Evolutionary conservation across 106 monocot species (phyloP), one percentile per base, ranked within the genome.

Genomic region (Dactylorhiza incarnata): DNA sequence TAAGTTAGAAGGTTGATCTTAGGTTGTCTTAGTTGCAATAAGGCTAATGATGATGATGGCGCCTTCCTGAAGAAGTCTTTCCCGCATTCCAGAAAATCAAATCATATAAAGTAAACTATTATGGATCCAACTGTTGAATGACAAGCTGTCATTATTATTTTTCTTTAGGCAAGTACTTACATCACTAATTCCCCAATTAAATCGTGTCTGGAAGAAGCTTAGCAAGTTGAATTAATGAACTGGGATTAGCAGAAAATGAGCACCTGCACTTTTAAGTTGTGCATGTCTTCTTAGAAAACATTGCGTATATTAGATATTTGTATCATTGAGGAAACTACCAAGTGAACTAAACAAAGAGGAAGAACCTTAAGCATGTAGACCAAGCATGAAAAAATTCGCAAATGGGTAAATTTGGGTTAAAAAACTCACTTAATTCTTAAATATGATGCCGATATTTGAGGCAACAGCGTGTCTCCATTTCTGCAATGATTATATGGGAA

Each of bases 371-470:
- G 53, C 25, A 29, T 16, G 16, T 1, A 54, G 22, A 8, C 23
- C 5, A 54, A 53, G 29, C n/a, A n/a, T 43, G 15, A 22, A 13
- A 51, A 14, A 45, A 22, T 44, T 22, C 52, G 45, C 12, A 45
- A n/a, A n/a, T 8, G 24, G 25, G 26, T 26, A 25, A 20, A 48
- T 16, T 19, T 0, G 6, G 58, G 51, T 37, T 75, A 77, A 25
- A 62, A 29, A 49, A 79, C 91, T 84, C 49, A 95, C 95, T 86
- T 95, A 48, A 92, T 86, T 82, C 95, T 85, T 85, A 95, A 75
- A 78, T 86, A 92, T 68, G 74, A 84, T 50, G 85, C 53, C 71
- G 87, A 73, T 76, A 89, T 68, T 78, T 87, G 95, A 83, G 89
- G 91, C 55, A 91, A 77, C 26, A 44, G 75, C 17, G 79, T 67